A percentile compares a stretch with the other conserved stretches of the same genome.
phyloP scores from a whole-genome alignment of 768 basidiomycete genomes.

The Leccinellum rugosiceps region DNA sequence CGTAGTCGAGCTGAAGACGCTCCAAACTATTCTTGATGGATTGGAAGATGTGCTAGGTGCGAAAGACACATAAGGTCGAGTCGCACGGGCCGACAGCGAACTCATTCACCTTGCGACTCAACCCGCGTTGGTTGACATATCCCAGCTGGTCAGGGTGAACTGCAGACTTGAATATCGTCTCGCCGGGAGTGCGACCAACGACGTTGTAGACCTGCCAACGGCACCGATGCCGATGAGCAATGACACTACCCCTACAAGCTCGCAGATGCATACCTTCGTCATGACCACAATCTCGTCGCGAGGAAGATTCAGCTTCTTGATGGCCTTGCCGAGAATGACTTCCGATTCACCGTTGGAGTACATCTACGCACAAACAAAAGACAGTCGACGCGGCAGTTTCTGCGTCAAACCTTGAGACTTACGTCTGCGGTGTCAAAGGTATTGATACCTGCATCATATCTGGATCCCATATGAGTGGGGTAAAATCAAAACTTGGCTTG shows the following conservation, averaged over 20 bases:
- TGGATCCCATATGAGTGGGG: not conserved
- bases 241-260: not conserved
- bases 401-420: conserved; percentile 2
- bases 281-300: conserved; percentile 77
- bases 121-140: conserved; percentile 46
- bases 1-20: conserved; percentile 49
- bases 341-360: conserved; percentile 71
- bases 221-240: not conserved
- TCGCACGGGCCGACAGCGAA: conserved; percentile 32
- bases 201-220: conserved; percentile 43
- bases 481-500: not conserved
- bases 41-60: conserved; percentile 52
- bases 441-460: conserved; percentile 36
- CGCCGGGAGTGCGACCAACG: conserved; percentile 14
- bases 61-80: not conserved
- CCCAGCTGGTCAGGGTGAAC: conserved; percentile 36
- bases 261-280: conserved; percentile 51
- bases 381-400: not conserved
- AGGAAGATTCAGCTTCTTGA: conserved; percentile 62
- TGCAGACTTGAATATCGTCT: conserved; percentile 15
- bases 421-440: conserved; percentile 35
- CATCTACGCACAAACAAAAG: conserved; percentile 34
- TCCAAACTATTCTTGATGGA: conserved; percentile 42
- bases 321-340: conserved; percentile 66
- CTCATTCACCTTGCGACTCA: conserved; percentile 38